Base-by-base conservation (phyloP, 140 eudicot genomes). In the Stevia rebaudiana region DNA sequence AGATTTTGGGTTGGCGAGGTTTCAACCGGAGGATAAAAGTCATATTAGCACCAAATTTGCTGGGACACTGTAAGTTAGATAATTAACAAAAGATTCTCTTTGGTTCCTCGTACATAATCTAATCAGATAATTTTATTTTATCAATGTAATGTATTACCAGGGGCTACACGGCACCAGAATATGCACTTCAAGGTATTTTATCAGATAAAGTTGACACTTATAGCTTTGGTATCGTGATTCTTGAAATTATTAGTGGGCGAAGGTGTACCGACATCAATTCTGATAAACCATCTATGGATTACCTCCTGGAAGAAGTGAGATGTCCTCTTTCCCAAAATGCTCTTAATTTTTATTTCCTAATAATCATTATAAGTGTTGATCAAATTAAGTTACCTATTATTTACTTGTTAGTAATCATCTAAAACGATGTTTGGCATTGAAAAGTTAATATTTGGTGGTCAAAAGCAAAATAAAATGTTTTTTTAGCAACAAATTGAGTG, bases 201-300 rank as follows among this genome's bases (percentile, higher is more conserved):
- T 76, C 94, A 1, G 88, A 85, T 42, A 85, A 85, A 77, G 88
- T 77, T 15, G 94, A 85, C 58, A 77, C 86, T 4, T 85, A 71
- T 65, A 79, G 94, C 67, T 85, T 85, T 61, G 94, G 94, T 24
- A 71, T 85, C 11, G 86, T 85, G 25, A 46, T 77, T 42, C 88
- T 85, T 23, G 94, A 85, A 73, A 85, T 82, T 41, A 65, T 85
- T 49, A 82, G 88, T 16, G 86, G 94, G 35, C 65, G 75, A 44
- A 79, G 82, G 69, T 62, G 94, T 81, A 68, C 46, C 18, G 84
- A 79, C 59, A 49, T 56, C 67, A 54, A 58, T n/a, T 46, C 31
- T 52, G 85, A 79, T 3, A 48, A 15, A n/a, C 74, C 81, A 0
- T 71, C 71, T 31, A 49, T 72, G 37, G 86, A 79, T 58, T 82